Conservation (phyloP, 768 basidiomycete genomes). For the Kwoniella bestiolae region DNA sequence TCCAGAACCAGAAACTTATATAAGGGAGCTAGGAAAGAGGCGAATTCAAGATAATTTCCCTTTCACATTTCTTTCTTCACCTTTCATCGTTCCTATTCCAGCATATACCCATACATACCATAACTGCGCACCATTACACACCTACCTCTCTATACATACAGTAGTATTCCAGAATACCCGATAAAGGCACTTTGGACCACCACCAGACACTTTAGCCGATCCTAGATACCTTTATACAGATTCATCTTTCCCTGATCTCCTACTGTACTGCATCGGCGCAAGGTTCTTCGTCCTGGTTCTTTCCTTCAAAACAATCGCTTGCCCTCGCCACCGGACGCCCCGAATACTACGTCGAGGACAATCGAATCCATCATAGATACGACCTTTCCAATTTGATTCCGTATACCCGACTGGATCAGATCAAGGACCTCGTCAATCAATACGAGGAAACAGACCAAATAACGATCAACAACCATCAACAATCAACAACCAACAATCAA, state of each 20-base stretch:
- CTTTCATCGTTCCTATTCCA: neutral
- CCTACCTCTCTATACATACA: neutral
- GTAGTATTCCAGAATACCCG: neutral
- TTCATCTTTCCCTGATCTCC: constrained; percentile 4
- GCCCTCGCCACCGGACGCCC: too few species aligned
- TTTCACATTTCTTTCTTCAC: neutral
- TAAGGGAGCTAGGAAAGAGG: neutral
- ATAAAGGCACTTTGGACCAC: neutral
- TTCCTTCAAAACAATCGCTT: neutral
- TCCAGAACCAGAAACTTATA: neutral
- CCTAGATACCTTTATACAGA: constrained; percentile 3
- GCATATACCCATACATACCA: too few species aligned
- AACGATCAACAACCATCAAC: neutral
- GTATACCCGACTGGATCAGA: too few species aligned
- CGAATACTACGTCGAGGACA: too few species aligned
- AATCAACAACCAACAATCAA: neutral
- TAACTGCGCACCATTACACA: too few species aligned
- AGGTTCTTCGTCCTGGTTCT: neutral
- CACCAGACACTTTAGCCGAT: neutral
- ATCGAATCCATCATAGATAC: too few species aligned
- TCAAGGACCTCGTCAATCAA: neutral
- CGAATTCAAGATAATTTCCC: too few species aligned
- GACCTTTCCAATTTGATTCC: neutral
- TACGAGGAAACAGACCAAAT: neutral
- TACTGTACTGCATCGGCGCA: neutral